Evolutionary conservation across 1,284 basidiomycete species (phyloP).

Genomic region (Leccinum pseudoinsigne): DNA sequence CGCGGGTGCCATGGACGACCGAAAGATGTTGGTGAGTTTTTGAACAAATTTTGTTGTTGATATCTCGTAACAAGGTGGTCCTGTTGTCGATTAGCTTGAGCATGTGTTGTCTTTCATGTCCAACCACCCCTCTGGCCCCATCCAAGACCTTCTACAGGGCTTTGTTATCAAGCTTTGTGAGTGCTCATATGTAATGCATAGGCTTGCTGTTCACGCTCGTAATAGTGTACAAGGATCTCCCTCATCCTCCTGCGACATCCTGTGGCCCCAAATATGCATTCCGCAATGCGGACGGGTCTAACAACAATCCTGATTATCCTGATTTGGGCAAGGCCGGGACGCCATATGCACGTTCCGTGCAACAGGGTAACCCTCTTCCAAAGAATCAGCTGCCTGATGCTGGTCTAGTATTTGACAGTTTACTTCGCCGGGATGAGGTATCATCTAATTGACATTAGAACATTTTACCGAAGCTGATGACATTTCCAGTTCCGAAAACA

Average conservation of each 20-base stretch:
- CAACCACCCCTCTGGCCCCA: slow-evolving; percentile 49
- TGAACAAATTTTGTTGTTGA: neutral
- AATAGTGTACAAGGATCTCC: slow-evolving; percentile 74
- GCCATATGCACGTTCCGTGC: slow-evolving; percentile 80
- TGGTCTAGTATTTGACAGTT: slow-evolving; percentile 74
- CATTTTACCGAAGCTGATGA: neutral
- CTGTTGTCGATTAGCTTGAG: slow-evolving; percentile 53
- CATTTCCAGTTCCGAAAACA: slow-evolving; percentile 63
- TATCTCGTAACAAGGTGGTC: neutral
- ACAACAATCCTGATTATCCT: slow-evolving; percentile 72
- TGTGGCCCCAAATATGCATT: slow-evolving; percentile 63
- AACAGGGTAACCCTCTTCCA: slow-evolving; percentile 64
- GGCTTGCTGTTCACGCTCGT: slow-evolving; percentile 5
- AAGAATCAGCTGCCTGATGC: slow-evolving; percentile 71
- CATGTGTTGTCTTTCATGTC: slow-evolving; percentile 63
- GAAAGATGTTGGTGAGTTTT: slow-evolving; percentile 48
- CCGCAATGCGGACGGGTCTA: slow-evolving; percentile 71
- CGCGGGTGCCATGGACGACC: slow-evolving; percentile 63
- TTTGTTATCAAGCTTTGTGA: slow-evolving; percentile 56
- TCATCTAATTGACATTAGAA: neutral
- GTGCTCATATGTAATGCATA: slow-evolving; percentile 27
- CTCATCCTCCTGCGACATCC: slow-evolving; percentile 71
- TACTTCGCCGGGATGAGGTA: slow-evolving; percentile 37
- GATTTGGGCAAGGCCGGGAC: slow-evolving; percentile 72
- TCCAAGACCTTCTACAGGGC: slow-evolving; percentile 50